phyloP scores from a whole-genome alignment of 1,284 basidiomycete genomes.

The Ceratobasidium sp. region DNA sequence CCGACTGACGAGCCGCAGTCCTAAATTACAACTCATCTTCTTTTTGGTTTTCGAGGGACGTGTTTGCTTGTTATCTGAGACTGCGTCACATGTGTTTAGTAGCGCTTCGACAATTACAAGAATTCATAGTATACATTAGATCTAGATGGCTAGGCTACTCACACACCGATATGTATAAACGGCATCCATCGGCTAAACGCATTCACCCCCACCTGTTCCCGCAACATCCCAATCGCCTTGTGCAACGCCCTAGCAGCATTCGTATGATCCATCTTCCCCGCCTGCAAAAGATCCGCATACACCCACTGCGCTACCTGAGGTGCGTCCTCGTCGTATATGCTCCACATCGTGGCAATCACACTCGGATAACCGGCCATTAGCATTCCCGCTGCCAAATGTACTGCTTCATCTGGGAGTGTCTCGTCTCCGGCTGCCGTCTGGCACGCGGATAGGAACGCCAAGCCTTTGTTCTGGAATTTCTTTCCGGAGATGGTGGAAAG shows the following conservation, averaged over 20 bases:
- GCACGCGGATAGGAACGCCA: slow-evolving; percentile 14
- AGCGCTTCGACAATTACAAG: too few species aligned
- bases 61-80: too few species aligned
- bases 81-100: too few species aligned
- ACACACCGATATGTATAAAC: slow-evolving; percentile 17
- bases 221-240: background rate
- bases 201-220: background rate
- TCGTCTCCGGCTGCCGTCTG: slow-evolving; percentile 9
- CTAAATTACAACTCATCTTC: too few species aligned
- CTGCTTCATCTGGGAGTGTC: background rate
- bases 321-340: slow-evolving; percentile 8
- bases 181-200: background rate
- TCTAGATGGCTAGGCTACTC: background rate
- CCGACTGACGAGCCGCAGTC: background rate
- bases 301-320: background rate
- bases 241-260: background rate
- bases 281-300: background rate
- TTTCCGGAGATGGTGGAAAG: background rate
- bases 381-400: slow-evolving; percentile 16
- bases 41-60: too few species aligned
- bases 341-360: slow-evolving; percentile 28
- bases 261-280: background rate
- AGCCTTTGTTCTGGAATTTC: background rate
- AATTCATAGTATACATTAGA: background rate
- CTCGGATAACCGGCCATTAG: slow-evolving; percentile 3